Conservation (phyloP, 148 eudicot species). For the Chenopodium suecicum region DNA sequence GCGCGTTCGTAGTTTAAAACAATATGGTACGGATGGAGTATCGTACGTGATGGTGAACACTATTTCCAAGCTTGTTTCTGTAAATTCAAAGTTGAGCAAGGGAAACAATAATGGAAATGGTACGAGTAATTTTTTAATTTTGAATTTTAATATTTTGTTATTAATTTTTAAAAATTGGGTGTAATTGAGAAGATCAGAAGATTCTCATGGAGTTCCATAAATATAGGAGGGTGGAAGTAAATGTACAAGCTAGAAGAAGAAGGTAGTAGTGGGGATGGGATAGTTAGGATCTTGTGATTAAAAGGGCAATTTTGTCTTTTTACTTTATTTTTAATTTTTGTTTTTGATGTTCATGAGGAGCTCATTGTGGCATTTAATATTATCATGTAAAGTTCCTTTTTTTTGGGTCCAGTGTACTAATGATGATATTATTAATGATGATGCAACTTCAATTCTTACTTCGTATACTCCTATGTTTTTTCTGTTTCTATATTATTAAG, state of each 20-base stretch:
- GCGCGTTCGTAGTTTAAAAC: too few species aligned
- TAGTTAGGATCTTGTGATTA: constrained; percentile 37
- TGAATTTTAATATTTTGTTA: too few species aligned
- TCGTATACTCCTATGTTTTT: not conserved
- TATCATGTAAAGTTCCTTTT: constrained; percentile 38
- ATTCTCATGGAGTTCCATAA: constrained; percentile 61
- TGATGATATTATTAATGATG: not conserved
- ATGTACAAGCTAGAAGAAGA: not conserved
- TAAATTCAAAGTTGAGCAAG: not conserved
- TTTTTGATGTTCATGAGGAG: constrained; percentile 21
- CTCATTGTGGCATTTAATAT: constrained; percentile 30
- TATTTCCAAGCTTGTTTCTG: constrained; percentile 74
- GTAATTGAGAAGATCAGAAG: constrained; percentile 36
- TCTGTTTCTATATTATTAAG: too few species aligned
- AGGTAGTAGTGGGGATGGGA: not conserved
- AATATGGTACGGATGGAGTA: too few species aligned
- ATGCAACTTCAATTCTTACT: not conserved
- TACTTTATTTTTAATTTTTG: not conserved
- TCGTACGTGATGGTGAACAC: not conserved
- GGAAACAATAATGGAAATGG: constrained; percentile 72
- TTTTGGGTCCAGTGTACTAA: not conserved
- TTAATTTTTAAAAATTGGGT: not conserved
- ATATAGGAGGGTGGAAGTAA: constrained; percentile 28
- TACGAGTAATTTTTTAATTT: not conserved
- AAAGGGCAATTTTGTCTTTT: constrained; percentile 25